A percentile compares a stretch with the other conserved stretches of the same genome.
These are phyloP conservation scores for Fennellomyces sp. DNA, from an alignment of 371 early-diverging fungal species.

Conservation along the genomic window DNA sequence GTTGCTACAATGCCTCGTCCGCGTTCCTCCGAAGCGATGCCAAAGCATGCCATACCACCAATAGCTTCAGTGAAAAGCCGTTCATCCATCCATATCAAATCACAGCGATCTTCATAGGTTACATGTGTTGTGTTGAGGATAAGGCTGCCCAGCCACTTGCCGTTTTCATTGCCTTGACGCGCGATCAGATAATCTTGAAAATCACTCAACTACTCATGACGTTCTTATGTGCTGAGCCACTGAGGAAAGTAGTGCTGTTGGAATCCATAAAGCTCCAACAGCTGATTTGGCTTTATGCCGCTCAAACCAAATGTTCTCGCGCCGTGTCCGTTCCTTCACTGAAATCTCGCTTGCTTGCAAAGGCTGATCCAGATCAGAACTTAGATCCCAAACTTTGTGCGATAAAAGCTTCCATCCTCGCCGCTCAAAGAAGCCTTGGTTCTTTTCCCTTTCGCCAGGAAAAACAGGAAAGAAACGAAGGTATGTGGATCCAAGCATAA, in stretches of 20 bases:
- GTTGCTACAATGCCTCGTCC: conserved; percentile 46
- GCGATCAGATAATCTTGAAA: conserved; percentile 47
- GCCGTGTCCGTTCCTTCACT: conserved; percentile 27
- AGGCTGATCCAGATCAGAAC: conserved; percentile 26
- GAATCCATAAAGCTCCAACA: conserved; percentile 34
- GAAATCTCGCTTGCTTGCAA: conserved; percentile 15
- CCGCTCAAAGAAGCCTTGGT: conserved; percentile 30
- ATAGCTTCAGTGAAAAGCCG: conserved; percentile 28
- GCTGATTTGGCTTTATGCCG: conserved; percentile 20
- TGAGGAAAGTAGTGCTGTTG: conserved; percentile 36
- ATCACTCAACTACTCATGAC: conserved; percentile 45
- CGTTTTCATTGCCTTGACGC: conserved; percentile 26
- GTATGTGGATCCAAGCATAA: conserved; percentile 37
- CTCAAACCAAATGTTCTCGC: conserved; percentile 39
- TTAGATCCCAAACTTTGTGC: conserved; percentile 32
- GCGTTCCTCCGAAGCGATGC: conserved; percentile 39
- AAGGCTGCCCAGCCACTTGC: conserved; percentile 32
- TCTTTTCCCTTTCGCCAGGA: conserved; percentile 24
- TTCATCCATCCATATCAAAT: conserved; percentile 39
- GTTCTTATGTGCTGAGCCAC: conserved; percentile 47
- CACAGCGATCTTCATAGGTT: conserved; percentile 30
- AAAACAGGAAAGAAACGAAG: conserved; percentile 53
- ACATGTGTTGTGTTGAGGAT: conserved; percentile 24
- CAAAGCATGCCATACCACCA: conserved; percentile 55
- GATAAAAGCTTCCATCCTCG: conserved; percentile 35